Evolutionary conservation across 495 filamentous ascomycete species (phyloP).

Genomic region (Aspergillus saccharolyticus): DNA sequence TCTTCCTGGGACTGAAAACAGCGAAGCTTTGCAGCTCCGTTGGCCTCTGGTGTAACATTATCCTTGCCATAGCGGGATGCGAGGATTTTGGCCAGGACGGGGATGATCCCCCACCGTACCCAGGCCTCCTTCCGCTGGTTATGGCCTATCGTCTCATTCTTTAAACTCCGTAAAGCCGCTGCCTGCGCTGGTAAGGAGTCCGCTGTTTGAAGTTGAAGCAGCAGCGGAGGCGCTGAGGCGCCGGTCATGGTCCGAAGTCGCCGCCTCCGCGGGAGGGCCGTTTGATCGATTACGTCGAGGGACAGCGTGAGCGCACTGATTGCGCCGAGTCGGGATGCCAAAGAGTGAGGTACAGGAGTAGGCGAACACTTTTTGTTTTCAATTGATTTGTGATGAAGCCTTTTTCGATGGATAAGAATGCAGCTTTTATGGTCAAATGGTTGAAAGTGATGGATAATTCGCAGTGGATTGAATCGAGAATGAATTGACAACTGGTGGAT

Average conservation of each 20-base stretch:
- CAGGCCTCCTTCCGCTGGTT: slow-evolving; percentile 77
- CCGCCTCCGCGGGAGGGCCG: slow-evolving; percentile 25
- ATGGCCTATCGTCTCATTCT: slow-evolving; percentile 88
- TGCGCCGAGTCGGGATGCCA: not conserved
- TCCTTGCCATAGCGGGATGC: slow-evolving; percentile 34
- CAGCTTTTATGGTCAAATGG: not conserved
- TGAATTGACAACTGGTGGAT: not conserved
- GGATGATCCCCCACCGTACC: slow-evolving; percentile 64
- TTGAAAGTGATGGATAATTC: not conserved
- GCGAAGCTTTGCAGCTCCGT: slow-evolving; percentile 23
- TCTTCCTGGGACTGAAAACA: slow-evolving; percentile 47
- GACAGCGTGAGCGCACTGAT: not conserved
- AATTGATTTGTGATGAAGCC: not conserved
- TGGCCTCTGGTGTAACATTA: slow-evolving; percentile 28
- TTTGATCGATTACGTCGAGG: slow-evolving; percentile 3
- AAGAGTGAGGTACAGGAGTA: not conserved
- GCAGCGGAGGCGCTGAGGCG: slow-evolving; percentile 47
- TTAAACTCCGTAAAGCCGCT: slow-evolving; percentile 62
- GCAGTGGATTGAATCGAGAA: not conserved
- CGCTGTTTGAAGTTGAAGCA: slow-evolving; percentile 58
- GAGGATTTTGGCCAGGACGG: slow-evolving; percentile 60
- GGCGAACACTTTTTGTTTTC: not conserved
- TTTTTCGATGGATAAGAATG: not conserved
- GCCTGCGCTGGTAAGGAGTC: slow-evolving; percentile 58
- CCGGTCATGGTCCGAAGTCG: slow-evolving; percentile 44